These are phyloP conservation scores for Fusarium compactum DNA, from an alignment of 2,329 filamentous ascomycete genomes.

Conservation along the genomic window DNA sequence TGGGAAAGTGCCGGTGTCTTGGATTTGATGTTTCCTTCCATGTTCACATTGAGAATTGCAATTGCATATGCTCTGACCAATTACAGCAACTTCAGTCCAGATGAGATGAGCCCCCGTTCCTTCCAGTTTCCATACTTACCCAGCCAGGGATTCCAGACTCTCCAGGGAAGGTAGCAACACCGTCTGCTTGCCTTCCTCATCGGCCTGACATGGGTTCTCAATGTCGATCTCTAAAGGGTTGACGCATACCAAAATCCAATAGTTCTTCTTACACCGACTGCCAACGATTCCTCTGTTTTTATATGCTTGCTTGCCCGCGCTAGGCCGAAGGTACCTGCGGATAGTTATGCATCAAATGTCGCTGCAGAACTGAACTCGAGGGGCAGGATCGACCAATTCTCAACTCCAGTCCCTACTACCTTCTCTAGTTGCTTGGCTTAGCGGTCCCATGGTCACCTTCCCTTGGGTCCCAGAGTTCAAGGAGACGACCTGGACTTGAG, in stretches of 20 bases:
- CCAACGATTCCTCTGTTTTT: neutral
- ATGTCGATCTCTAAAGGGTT: constrained; percentile 14
- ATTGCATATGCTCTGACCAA: constrained; percentile 17
- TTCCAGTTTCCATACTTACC: constrained; percentile 9
- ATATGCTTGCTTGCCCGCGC: neutral
- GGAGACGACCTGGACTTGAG: neutral
- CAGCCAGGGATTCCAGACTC: neutral
- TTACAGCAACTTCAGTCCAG: constrained; percentile 6
- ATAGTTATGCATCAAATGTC: constrained; percentile 7
- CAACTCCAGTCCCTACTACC: constrained; percentile 15
- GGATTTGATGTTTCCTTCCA: constrained; percentile 25
- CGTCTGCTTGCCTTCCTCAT: constrained; percentile 15
- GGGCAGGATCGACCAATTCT: constrained; percentile 28
- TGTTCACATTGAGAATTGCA: constrained; percentile 10
- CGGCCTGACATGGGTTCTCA: neutral
- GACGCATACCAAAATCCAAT: constrained; percentile 10
- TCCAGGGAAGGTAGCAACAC: constrained; percentile 20
- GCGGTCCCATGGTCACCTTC: constrained; percentile 17
- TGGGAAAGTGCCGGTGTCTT: constrained; percentile 36
- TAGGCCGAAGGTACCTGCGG: neutral
- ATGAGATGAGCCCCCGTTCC: constrained; percentile 10
- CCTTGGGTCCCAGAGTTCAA: neutral
- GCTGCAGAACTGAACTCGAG: constrained; percentile 4
- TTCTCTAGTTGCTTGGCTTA: constrained; percentile 32
- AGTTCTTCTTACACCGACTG: neutral